phyloP scores from a whole-genome alignment of 345 rosid genomes.

The Citrus medica region DNA sequence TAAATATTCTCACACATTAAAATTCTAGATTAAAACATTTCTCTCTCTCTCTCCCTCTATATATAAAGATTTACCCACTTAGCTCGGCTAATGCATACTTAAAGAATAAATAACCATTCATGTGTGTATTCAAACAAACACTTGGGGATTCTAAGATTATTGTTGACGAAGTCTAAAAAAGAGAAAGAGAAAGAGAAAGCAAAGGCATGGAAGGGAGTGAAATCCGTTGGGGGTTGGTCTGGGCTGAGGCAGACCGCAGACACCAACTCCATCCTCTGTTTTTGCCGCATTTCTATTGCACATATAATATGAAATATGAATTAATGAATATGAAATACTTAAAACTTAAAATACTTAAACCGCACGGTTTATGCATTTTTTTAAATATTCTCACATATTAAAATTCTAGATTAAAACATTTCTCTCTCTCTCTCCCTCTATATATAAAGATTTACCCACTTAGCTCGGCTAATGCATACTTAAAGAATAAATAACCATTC shows the following conservation, averaged over 20 bases:
- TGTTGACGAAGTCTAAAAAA: neutral
- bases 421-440: no score
- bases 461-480: neutral
- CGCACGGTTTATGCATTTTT: accelerated
- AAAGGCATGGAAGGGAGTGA: constrained; percentile 6
- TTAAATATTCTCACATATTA: accelerated
- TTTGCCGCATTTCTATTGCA: neutral
- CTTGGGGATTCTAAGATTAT: neutral
- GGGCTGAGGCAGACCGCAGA: constrained; percentile 6
- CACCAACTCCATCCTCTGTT: neutral
- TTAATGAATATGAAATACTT: no score
- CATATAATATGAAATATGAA: neutral
- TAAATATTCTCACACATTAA: accelerated
- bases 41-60: no score
- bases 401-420: no score
- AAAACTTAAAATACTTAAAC: accelerated
- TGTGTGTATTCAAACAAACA: neutral
- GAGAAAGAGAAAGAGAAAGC: neutral
- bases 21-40: no score
- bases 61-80: neutral
- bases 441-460: neutral
- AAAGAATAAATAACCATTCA: neutral
- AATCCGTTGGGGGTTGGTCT: constrained; percentile 22
- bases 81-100: neutral
- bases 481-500: neutral